These are phyloP conservation scores for Amanita pallidorosea DNA, from an alignment of 768 basidiomycete species.

Conservation along the genomic window DNA sequence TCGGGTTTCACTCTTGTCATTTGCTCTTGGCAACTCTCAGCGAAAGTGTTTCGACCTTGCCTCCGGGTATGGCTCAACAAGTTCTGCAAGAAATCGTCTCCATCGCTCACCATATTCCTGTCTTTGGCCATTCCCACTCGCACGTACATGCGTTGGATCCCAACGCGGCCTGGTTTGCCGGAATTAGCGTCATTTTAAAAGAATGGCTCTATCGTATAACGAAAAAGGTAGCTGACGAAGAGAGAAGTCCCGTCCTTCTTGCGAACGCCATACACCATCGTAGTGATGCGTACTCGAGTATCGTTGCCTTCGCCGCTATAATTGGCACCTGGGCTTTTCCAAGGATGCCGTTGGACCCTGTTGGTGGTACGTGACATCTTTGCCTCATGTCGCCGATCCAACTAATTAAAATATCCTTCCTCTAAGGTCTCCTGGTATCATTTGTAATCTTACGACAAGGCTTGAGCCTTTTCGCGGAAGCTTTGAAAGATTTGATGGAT, in stretches of 20 bases:
- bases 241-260: slow-evolving; percentile 80
- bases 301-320: slow-evolving; percentile 88
- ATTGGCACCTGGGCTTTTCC: slow-evolving; percentile 84
- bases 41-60: slow-evolving; percentile 51
- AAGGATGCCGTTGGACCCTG: slow-evolving; percentile 80
- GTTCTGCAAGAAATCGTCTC: slow-evolving; percentile 48
- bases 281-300: slow-evolving; percentile 91
- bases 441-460: slow-evolving; percentile 80
- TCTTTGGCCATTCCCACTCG: slow-evolving; percentile 42
- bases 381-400: slow-evolving; percentile 4
- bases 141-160: slow-evolving; percentile 67
- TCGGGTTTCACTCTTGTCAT: slow-evolving; percentile 85
- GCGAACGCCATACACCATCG: slow-evolving; percentile 98
- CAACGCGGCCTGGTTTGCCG: slow-evolving; percentile 96
- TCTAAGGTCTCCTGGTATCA: slow-evolving; percentile 76
- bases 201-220: slow-evolving; percentile 92
- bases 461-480: slow-evolving; percentile 49
- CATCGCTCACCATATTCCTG: slow-evolving; percentile 42
- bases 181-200: slow-evolving; percentile 67
- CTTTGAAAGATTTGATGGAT: slow-evolving; percentile 77
- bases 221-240: slow-evolving; percentile 81
- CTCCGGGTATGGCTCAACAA: slow-evolving; percentile 54
- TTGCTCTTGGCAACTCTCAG: slow-evolving; percentile 67
- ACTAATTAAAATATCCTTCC: background rate
- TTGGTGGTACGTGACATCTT: slow-evolving; percentile 62